These are phyloP conservation scores for Mycocentrospora acerina DNA, from an alignment of 2,329 filamentous ascomycete genomes.

Conservation along the genomic window DNA sequence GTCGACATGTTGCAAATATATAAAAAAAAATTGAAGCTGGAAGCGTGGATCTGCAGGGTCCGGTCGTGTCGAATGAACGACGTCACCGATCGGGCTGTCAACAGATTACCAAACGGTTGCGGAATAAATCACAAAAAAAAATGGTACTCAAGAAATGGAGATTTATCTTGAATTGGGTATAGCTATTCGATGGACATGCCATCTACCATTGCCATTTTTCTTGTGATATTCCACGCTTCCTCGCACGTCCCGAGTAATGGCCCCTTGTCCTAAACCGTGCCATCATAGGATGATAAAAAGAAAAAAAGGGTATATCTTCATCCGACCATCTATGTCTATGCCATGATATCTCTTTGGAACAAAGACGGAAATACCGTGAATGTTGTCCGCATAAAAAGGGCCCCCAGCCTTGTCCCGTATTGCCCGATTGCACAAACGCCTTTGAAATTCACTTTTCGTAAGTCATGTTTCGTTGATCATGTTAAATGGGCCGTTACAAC, in stretches of 20 bases:
- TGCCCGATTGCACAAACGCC: constrained; percentile 6
- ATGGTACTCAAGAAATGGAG: too few relatives aligned
- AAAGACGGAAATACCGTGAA: constrained; percentile 2
- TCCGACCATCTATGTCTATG: constrained; percentile 3
- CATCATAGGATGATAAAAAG: too few relatives aligned
- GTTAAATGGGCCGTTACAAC: constrained; percentile 18
- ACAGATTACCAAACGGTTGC: too few relatives aligned
- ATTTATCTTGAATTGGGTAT: too few relatives aligned
- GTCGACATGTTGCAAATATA: not conserved
- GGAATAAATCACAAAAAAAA: too few relatives aligned
- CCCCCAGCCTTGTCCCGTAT: not conserved
- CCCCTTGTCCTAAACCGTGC: too few relatives aligned
- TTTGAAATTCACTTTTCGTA: constrained; percentile 20
- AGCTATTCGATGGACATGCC: too few relatives aligned
- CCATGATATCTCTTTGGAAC: constrained; percentile 10
- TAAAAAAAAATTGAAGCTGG: not conserved
- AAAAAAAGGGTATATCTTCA: constrained; percentile 16
- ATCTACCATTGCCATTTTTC: too few relatives aligned
- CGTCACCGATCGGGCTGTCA: constrained; percentile 13
- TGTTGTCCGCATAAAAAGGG: not conserved
- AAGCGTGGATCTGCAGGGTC: too few relatives aligned
- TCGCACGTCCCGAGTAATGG: not conserved
- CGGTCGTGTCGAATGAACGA: constrained; percentile 17
- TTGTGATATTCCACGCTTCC: constrained; percentile 10
- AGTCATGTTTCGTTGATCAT: constrained; percentile 12